These are phyloP conservation scores for Yamadazyma triangularis DNA, from an alignment of 1,139 yeast genomes.

Conservation along the genomic window DNA sequence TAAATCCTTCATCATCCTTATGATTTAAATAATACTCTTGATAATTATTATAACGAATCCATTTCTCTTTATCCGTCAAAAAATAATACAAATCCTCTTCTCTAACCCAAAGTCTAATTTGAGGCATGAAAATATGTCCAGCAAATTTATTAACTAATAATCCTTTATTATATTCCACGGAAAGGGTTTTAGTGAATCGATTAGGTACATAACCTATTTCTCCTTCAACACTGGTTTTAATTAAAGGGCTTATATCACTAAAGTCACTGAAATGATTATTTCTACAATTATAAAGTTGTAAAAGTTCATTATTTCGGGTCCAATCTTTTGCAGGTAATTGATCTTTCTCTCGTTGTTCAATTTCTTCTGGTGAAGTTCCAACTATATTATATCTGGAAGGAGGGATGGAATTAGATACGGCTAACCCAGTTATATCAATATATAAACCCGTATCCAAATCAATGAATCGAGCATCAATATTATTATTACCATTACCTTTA, in stretches of 20 bases:
- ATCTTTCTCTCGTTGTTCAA: no score
- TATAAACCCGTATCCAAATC: constrained; percentile 30
- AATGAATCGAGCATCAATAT: constrained; percentile 30
- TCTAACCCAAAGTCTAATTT: constrained; percentile 28
- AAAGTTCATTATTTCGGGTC: constrained; percentile 14
- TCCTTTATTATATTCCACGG: constrained; percentile 30
- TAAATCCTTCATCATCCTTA: constrained; percentile 3
- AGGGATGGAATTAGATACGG: constrained; percentile 20
- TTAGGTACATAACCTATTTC: constrained; percentile 37
- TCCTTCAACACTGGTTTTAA: constrained; percentile 29
- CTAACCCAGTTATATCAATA: constrained; percentile 29
- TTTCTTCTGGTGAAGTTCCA: no score
- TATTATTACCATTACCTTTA: constrained; percentile 23
- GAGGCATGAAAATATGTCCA: constrained; percentile 25
- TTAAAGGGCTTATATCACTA: constrained; percentile 22
- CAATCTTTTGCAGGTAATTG: constrained; percentile 7
- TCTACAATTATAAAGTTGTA: constrained; percentile 31
- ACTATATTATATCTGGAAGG: constrained; percentile 18
- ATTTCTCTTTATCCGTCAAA: constrained; percentile 17
- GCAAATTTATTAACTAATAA: constrained; percentile 16
- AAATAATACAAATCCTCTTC: constrained; percentile 18
- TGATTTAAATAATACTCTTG: constrained; percentile 15
- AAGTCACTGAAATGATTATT: constrained; percentile 22
- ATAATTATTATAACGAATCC: constrained; percentile 24
- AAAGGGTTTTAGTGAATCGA: constrained; percentile 23